Base-by-base conservation (phyloP, 306 rosid species). In the Oxytropis ochrocephala region DNA sequence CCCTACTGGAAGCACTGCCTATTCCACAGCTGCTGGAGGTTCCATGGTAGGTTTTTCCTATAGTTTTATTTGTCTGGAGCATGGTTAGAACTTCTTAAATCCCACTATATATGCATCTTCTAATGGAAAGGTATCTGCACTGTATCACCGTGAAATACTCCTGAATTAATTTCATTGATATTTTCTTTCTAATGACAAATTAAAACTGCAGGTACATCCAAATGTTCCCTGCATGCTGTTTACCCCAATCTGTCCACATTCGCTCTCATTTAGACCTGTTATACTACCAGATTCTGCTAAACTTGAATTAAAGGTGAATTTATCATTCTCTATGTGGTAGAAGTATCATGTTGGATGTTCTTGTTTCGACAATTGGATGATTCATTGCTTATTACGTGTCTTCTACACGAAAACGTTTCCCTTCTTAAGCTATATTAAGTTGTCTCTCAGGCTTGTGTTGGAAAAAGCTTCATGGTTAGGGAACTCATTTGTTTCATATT, bases 21-120 rank as follows among this genome's bases (percentile, higher is more conserved):
- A 91, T 85, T 88, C 97, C 75, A 94, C 99, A 9, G 97, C 99
- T 75, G 97, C 99, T 46, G 99, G 97, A 73, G 99, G 99, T 80
- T 94, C 99, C 66, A 91, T 91, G 97, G 97, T 91, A 89, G 72
- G 74, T 67, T 72, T 67, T 19, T 70, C 71, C 67, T 14, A 11
- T 30, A 48, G 30, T 52, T 27, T 60, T 51, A 16, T 43, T 67
- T 30, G 11, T 43, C 46, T 16, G 13, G 48, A 50, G 29, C 56
- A 29, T 52, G 64, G 44, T 27, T 24, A 48, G 38, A 50, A 75
- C 24, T 56, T 64, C 10, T 41, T 59, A 50, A 36, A 36, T 43
- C 68, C 14, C 49, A 30, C 13, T 48, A 19, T 10, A 12, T 51
- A 33, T 29, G 13, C 50, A 19, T 70, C 62, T 74, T 33, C 56